Base-by-base conservation (phyloP, 306 rosid species). In the Glycine tomentella region DNA sequence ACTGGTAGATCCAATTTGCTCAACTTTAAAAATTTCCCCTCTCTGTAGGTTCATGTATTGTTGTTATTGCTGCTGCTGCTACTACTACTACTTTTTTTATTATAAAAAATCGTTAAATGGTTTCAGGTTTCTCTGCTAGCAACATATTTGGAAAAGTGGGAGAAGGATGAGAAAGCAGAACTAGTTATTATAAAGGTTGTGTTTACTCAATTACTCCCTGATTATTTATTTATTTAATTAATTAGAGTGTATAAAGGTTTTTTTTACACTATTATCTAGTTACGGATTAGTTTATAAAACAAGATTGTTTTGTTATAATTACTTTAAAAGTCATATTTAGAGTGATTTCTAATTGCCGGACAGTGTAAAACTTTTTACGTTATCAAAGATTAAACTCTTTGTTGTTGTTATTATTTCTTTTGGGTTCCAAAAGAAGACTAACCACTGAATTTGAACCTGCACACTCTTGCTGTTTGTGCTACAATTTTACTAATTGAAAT, bases 71-170 rank as follows among this genome's bases (percentile, higher is more conserved):
- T 17, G 15, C 11, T 31, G 4, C n/a, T 65, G 38, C 46, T 42
- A 42, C 4, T 56, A 1, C 2, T 9, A 8, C 4, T 66, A n/a
- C 6, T 52, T 9, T 4, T 31, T 49, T 57, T 11, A 0, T 3
- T 2, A 8, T 13, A 34, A 36, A 44, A 44, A n/a, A 3, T 45
- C 49, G 69, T 71, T 14, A 57, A 44, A 67, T 80, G 76, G 45
- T 17, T 63, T 81, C 88, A 95, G 98, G 98, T 93, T 80, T 88
- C 87, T 86, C 84, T 86, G 83, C 84, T 93, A 46, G 99, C 96
- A 50, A 77, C 82, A 69, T 88, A 85, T 89, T 86, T 95, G 78
- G 99, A 95, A 76, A 93, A 88, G 78, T 95, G 99, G 97, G 98
- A 95, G 76, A 90, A 89, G 76, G 96, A 95, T 50, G 90, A 90